Base-by-base conservation (phyloP, 768 basidiomycete genomes). In the Lactifluus echinatus region DNA sequence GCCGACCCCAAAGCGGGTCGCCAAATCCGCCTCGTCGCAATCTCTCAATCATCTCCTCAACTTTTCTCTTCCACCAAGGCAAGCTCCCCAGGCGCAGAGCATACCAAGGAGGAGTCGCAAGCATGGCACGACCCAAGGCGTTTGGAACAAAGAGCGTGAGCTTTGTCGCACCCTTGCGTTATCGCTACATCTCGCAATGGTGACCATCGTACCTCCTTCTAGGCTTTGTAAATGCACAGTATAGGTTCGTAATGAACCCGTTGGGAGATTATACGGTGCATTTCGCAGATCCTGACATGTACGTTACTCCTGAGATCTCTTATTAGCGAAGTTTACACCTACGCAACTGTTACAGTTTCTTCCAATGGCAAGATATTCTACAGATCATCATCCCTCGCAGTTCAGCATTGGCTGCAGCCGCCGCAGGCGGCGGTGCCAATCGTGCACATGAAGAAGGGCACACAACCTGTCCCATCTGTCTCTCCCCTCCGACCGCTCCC, bases 251-350 rank as follows among this genome's bases (percentile, higher is more conserved):
- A 40, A 86, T 97, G 85, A 90, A 92, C 65, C 95, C 95, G 2
- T 83, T 77, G 39, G 89, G 90, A n/a, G 79, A 83, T 63, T 94
- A 96, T 68, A 91, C 93, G 17, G 94, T 89, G 6, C 93, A 96
- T 70, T 94, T 97, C 68, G 93, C 92, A 40, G 94, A 97, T 70
- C 93, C 96, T 33, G 96, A 99, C 71, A 94, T 98, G 88, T 89
- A 70, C 66, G 89, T 76, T 46, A 49, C 55, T 33, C 34, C 48
- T 28, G 31, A 34, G 17, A 42, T 33, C 34, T 34, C 43, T 51
- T 67, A 67, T 61, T 60, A 17, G 40, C 50, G 8, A 40, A 40
- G 49, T 33, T 57, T 44, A 59, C 45, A 52, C 21, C 42, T 55
- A 58, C 40, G 26, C 34, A 8, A 7, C 33, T 29, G 33, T 12